Evolutionary conservation across 495 filamentous ascomycete genomes (phyloP), one percentile per base, ranked within the genome.

Genomic region (Melanomma pulvis-pyrius): DNA sequence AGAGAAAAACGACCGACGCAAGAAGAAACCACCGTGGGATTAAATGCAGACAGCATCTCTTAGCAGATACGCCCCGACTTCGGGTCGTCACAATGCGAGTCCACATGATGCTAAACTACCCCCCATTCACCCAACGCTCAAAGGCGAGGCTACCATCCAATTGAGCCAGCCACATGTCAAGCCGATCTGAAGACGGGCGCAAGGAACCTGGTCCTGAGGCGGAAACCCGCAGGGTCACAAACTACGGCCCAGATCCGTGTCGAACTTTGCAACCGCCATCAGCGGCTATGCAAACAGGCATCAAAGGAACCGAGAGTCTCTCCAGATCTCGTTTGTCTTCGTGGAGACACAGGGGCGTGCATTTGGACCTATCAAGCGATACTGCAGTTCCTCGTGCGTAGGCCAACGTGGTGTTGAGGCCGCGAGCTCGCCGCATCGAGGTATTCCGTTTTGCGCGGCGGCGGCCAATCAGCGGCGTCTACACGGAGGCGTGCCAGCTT

Each of bases 261-360:
- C 9, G 56, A 12, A 12, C 13, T 39, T 32, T 36, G 22, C 47
- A 55, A 57, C 61, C 61, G 67, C 67, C 62, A 70, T 52, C 55
- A 70, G 67, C 67, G 67, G 67, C 62, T 70, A 65, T 70, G 61
- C 48, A 62, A 48, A 62, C n/a, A n/a, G n/a, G 67, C 61, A 69
- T 29, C 4, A 47, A 48, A 62, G 57, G 61, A 61, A 51, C 36
- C 56, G 39, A 65, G 29, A 46, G 36, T 19, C 19, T 53, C 36
- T 54, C 60, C 36, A 65, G 59, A 26, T n/a, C 26, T 48, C 26
- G 39, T 47, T 30, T n/a, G 47, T 29, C 28, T 13, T 39, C 50
- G 54, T 44, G 39, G 30, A 55, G 30, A 39, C 8, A 30, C 9
- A 47, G 4, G 30, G 4, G 11, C 19, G 6, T 30, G 11, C 15